Base-by-base conservation (phyloP, 331 rosid species). In the Rhamnella rubrinervis region DNA sequence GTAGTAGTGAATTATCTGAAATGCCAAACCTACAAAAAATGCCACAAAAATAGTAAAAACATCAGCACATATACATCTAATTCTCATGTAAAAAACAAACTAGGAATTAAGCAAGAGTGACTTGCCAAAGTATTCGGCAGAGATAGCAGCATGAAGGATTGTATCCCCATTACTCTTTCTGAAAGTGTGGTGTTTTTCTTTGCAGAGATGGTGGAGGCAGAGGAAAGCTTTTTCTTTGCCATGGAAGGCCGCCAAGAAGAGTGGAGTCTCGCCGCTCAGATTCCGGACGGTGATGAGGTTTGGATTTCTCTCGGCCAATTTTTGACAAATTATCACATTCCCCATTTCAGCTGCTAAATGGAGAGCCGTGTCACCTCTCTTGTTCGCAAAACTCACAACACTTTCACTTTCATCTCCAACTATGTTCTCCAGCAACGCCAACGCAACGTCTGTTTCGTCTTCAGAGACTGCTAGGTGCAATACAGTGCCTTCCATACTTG, bases 401-500 rank as follows among this genome's bases (percentile, higher is more conserved):
- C 51, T 28, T 17, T 12, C 35, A 2, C 51, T 28, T 17, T 17
- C 35, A 3, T 31, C 47, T 0, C 5, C 6, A 1, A 1, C 6
- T 19, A 71, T 60, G 20, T 8, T 72, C 7, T 35, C 26, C 20
- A 77, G 55, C 69, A 77, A 28, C 8, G 50, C 4, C n/a, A 77
- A 2, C 5, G 73, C 81, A 2, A 15, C 35, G 18, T 71, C 70
- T 2, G 69, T 66, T 44, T 66, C 64, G 37, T 61, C 81, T 51
- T 65, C 70, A 4, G 77, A 39, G 13, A 71, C 66, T 1, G 74
- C 81, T 7, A 71, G 66, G 59, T 77, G 81, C 2, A 77, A 66
- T 17, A 73, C 77, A 6, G 77, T 77, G 55, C 66, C 81, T 11
- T 55, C 71, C 1, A 67, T 41, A 60, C 61, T 77, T 18, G 81